A percentile compares a stretch with the other conserved stretches of the same genome.
Evolutionary conservation across 1,284 basidiomycete genomes (phyloP).

Genomic region (Heliocybe sulcata): DNA sequence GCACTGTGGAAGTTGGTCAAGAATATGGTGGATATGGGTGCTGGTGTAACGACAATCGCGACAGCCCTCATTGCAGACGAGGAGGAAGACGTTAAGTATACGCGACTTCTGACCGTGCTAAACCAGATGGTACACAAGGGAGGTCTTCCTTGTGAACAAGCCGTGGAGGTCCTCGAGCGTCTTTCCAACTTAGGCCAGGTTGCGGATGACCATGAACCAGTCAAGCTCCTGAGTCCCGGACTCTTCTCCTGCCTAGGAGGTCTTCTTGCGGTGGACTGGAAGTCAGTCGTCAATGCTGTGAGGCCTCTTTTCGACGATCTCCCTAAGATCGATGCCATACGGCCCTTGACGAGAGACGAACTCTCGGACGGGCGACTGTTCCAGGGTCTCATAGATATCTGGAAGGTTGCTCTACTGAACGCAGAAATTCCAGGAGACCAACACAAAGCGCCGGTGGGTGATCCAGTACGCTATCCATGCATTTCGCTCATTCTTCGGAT

Average conservation of each 20-base stretch:
- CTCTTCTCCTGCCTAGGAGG: conserved; percentile 55
- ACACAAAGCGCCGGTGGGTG: conserved; percentile 31
- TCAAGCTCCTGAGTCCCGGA: conserved; percentile 42
- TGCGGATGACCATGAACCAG: conserved; percentile 33
- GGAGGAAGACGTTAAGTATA: conserved; percentile 30
- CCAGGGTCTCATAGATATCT: conserved; percentile 42
- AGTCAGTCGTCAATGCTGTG: conserved; percentile 35
- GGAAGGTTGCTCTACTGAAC: conserved; percentile 41
- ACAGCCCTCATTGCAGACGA: conserved; percentile 34
- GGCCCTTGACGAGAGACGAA: conserved; percentile 48
- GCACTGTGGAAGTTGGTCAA: conserved; percentile 43
- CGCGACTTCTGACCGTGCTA: conserved; percentile 33
- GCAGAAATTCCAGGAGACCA: conserved; percentile 31
- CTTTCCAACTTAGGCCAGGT: conserved; percentile 16
- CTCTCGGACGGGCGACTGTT: conserved; percentile 47
- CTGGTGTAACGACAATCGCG: conserved; percentile 48
- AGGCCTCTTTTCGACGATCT: conserved; percentile 45
- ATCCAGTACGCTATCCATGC: background rate
- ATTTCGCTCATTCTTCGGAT: conserved; percentile 9
- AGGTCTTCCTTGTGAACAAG: conserved; percentile 39
- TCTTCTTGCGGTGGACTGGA: conserved; percentile 51
- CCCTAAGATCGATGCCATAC: conserved; percentile 41
- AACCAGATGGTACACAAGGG: conserved; percentile 48
- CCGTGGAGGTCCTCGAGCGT: conserved; percentile 40
- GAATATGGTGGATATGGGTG: conserved; percentile 51